phyloP scores from a whole-genome alignment of 164 flowering plant species.

The Akebia trifoliata region DNA sequence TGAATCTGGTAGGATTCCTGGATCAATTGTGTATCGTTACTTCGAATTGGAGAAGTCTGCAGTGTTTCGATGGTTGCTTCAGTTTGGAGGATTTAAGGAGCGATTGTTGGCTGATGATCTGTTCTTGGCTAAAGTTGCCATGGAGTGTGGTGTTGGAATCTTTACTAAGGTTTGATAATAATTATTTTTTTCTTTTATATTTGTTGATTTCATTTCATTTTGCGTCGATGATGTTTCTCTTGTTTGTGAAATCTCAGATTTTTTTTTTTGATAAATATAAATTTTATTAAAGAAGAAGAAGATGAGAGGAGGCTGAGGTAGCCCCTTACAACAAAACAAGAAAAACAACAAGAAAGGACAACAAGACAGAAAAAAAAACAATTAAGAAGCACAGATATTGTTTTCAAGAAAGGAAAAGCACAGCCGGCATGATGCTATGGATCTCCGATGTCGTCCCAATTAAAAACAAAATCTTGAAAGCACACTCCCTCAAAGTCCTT shows the following conservation, averaged over 20 bases:
- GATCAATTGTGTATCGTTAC: slow-evolving; percentile 47
- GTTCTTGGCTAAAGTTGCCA: slow-evolving; percentile 53
- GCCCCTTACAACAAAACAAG: no score
- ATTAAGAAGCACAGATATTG: no score
- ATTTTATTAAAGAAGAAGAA: no score
- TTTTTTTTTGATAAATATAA: no score
- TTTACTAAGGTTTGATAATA: slow-evolving; percentile 76
- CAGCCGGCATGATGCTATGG: background rate
- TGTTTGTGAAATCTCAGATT: no score
- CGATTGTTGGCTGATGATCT: slow-evolving; percentile 64
- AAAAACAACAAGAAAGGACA: no score
- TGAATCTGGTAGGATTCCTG: slow-evolving; percentile 54
- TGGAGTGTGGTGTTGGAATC: slow-evolving; percentile 65
- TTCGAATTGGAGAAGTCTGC: slow-evolving; percentile 51
- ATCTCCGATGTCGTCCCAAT: no score
- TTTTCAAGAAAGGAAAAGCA: background rate
- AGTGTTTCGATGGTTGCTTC: slow-evolving; percentile 47
- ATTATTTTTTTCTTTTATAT: background rate
- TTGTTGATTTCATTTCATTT: background rate
- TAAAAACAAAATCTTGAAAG: no score
- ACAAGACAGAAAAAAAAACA: no score
- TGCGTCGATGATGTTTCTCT: background rate
- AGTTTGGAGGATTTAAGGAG: slow-evolving; percentile 57
- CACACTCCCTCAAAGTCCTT: no score
- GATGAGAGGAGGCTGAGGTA: no score